Conservation (phyloP, 306 rosid species). For the Delonix regia region DNA sequence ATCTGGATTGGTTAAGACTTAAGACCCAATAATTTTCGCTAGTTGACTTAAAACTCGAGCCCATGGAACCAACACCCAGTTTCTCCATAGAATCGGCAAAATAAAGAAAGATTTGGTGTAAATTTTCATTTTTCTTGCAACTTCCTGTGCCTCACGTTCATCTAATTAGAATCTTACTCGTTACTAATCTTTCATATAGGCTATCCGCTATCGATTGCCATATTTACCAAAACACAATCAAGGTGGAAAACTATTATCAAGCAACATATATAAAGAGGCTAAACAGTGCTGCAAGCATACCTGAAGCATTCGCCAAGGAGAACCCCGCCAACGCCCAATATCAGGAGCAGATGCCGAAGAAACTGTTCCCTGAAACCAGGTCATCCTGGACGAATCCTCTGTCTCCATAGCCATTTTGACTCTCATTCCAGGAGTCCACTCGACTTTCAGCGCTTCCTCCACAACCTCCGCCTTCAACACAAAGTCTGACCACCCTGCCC, state of each 20-base stretch:
- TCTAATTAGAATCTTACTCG: slow-evolving; percentile 7
- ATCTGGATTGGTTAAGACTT: no score
- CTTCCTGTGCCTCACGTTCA: not conserved
- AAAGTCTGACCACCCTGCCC: slow-evolving; percentile 63
- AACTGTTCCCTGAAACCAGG: slow-evolving; percentile 71
- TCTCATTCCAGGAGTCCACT: slow-evolving; percentile 61
- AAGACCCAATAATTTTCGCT: no score
- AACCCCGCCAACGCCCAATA: slow-evolving; percentile 47
- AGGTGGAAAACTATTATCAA: not conserved
- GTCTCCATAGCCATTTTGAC: slow-evolving; percentile 70
- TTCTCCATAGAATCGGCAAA: not conserved
- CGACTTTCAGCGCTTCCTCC: slow-evolving; percentile 45
- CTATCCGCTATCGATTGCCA: not conserved
- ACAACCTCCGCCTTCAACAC: slow-evolving; percentile 68
- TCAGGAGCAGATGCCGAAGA: slow-evolving; percentile 31
- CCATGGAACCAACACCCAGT: slow-evolving; percentile 4
- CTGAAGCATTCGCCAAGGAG: slow-evolving; percentile 85
- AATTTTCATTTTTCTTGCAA: not conserved
- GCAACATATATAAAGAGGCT: not conserved
- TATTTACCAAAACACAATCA: not conserved
- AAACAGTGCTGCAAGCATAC: slow-evolving; percentile 42
- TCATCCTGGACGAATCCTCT: slow-evolving; percentile 63
- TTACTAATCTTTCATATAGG: not conserved
- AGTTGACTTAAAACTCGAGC: not conserved
- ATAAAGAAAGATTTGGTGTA: not conserved